These are phyloP conservation scores for Trichoderma sp. DNA, from an alignment of 2,329 filamentous ascomycete genomes.

Conservation along the genomic window DNA sequence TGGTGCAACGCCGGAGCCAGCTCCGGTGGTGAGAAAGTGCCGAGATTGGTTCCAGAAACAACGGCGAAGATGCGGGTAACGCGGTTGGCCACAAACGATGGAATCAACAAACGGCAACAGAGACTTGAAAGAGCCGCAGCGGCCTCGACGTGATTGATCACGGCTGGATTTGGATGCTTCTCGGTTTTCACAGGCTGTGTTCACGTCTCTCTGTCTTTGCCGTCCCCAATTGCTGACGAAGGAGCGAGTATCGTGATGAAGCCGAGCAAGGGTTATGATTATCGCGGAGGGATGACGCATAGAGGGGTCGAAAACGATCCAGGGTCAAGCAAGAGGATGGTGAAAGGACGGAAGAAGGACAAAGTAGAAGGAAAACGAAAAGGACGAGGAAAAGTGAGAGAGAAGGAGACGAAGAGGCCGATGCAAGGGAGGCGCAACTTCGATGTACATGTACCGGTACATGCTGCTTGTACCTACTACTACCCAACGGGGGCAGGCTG, in stretches of 20 bases:
- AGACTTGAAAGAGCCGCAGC: neutral
- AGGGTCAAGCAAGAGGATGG: neutral
- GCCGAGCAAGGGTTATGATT: neutral
- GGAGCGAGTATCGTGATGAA: neutral
- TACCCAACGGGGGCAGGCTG: too few species aligned
- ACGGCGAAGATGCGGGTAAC: constrained; percentile 4
- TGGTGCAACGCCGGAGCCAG: constrained; percentile 13
- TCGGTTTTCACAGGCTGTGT: neutral
- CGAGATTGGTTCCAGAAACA: constrained; percentile 13
- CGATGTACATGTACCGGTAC: too few species aligned
- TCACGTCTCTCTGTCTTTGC: too few species aligned
- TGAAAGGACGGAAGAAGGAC: neutral
- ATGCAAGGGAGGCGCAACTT: neutral
- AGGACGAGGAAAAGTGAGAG: neutral
- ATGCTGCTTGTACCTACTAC: too few species aligned
- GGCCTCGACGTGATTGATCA: neutral
- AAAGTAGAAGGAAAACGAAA: neutral
- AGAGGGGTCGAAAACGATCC: neutral
- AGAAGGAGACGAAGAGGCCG: neutral
- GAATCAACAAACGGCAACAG: neutral
- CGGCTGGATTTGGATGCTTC: neutral
- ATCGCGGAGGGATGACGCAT: neutral
- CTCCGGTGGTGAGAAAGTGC: neutral
- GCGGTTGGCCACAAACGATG: constrained; percentile 3
- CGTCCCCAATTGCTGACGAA: neutral